Evolutionary conservation across 2,329 filamentous ascomycete species (phyloP).

Genomic region (Xylariaceae sp.): DNA sequence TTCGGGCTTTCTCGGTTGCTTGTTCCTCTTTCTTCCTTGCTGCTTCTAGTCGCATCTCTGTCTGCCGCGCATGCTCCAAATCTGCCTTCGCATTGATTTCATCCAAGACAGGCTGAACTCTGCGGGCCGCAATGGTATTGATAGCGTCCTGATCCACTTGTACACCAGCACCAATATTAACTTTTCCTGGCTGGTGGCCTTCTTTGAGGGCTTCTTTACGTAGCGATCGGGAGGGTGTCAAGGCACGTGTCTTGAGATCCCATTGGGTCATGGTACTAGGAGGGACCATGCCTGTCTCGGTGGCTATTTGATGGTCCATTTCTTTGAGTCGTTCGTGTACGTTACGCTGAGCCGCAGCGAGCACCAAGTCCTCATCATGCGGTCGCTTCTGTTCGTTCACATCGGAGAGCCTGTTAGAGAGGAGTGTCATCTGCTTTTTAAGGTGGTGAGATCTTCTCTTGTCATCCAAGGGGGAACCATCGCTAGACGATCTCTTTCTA

Average conservation of each 20-base stretch:
- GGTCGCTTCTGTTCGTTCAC: slow-evolving; percentile 70
- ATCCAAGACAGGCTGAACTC: slow-evolving; percentile 77
- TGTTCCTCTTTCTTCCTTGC: slow-evolving; percentile 60
- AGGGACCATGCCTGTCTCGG: slow-evolving; percentile 68
- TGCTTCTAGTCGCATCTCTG: slow-evolving; percentile 57
- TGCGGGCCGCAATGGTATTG: slow-evolving; percentile 69
- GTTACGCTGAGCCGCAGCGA: slow-evolving; percentile 77
- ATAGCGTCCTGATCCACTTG: slow-evolving; percentile 75
- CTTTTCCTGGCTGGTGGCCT: slow-evolving; percentile 48
- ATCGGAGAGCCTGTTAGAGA: slow-evolving; percentile 61
- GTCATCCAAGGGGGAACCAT: slow-evolving; percentile 58
- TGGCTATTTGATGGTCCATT: slow-evolving; percentile 77
- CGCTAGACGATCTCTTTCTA: slow-evolving; percentile 61
- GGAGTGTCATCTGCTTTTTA: slow-evolving; percentile 70
- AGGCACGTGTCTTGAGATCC: slow-evolving; percentile 69
- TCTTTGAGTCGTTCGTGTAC: slow-evolving; percentile 72
- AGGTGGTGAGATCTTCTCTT: slow-evolving; percentile 66
- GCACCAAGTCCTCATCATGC: slow-evolving; percentile 66
- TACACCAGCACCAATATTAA: slow-evolving; percentile 73
- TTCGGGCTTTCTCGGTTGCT: slow-evolving; percentile 43
- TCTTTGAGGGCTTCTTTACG: slow-evolving; percentile 52
- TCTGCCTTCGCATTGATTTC: slow-evolving; percentile 78
- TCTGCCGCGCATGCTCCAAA: slow-evolving; percentile 61
- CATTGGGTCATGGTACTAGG: slow-evolving; percentile 67
- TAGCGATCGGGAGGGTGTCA: slow-evolving; percentile 61